Percentiles rank a stretch among this genome's conserved stretches.
phyloP scores from a whole-genome alignment of 164 flowering plant species.

The Vitis amurensis region DNA sequence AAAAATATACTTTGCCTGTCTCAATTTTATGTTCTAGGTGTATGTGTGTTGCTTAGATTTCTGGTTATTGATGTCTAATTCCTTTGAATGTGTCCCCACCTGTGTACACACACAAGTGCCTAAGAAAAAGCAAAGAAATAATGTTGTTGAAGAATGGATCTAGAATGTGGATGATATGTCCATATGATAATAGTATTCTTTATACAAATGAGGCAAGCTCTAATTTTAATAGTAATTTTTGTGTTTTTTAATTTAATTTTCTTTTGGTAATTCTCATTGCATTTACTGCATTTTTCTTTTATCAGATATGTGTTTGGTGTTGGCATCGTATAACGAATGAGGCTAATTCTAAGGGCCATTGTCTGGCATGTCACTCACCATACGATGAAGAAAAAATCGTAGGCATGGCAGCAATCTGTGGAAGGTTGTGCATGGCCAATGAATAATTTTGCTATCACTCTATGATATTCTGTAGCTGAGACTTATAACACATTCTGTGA shows the following conservation, averaged over 20 bases:
- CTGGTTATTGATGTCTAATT: no score
- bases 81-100: no score
- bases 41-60: no score
- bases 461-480: background rate
- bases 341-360: conserved; percentile 25
- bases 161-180: no score
- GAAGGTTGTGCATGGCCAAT: conserved; percentile 14
- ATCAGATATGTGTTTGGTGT: conserved; percentile 82
- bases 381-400: conserved; percentile 31
- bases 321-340: conserved; percentile 71
- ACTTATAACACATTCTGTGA: background rate
- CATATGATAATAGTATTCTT: no score
- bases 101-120: no score
- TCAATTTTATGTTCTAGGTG: background rate
- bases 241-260: background rate
- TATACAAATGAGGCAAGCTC: no score
- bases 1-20: background rate
- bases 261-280: background rate
- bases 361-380: conserved; percentile 31
- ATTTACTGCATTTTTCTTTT: background rate
- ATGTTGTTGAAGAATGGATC: no score
- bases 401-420: conserved; percentile 25
- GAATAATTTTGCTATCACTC: background rate
- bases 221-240: no score
- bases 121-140: no score